Evolutionary conservation across 352 stramenopile species (phyloP).

Genomic region (Globisporangium emineosum): DNA sequence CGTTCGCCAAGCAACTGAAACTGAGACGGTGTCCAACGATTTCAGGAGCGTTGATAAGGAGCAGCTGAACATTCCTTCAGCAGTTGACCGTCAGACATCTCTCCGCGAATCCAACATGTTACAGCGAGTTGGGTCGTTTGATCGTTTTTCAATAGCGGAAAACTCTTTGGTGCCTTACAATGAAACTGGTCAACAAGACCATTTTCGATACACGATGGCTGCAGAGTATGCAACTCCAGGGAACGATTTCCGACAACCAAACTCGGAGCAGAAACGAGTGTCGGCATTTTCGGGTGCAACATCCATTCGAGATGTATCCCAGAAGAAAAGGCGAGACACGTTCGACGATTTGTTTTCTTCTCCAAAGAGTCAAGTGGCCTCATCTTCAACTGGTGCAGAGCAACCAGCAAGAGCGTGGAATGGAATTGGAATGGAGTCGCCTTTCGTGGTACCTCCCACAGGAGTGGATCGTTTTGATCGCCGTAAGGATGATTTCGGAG

Average conservation of each 20-base stretch:
- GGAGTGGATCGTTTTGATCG: constrained; percentile 61
- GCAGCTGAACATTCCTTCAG: background rate
- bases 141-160: constrained; percentile 9
- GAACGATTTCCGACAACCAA: background rate
- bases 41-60: background rate
- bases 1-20: background rate
- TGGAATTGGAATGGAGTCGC: constrained; percentile 8
- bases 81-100: background rate
- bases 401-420: constrained; percentile 14
- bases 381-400: background rate
- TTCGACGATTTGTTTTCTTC: constrained; percentile 79
- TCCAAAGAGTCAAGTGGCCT: constrained; percentile 24
- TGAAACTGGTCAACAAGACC: constrained; percentile 11
- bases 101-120: constrained; percentile 2
- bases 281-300: constrained; percentile 3
- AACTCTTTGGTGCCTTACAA: constrained; percentile 14
- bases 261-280: background rate
- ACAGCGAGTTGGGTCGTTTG: constrained; percentile 8
- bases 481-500: constrained; percentile 16
- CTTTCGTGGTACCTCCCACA: constrained; percentile 14
- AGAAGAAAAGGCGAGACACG: constrained; percentile 48
- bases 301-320: background rate
- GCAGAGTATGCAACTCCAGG: constrained; percentile 3
- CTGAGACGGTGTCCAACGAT: background rate
- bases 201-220: constrained; percentile 36